Base-by-base conservation (phyloP, 768 basidiomycete genomes). In the Xerocomellus dryophilus region DNA sequence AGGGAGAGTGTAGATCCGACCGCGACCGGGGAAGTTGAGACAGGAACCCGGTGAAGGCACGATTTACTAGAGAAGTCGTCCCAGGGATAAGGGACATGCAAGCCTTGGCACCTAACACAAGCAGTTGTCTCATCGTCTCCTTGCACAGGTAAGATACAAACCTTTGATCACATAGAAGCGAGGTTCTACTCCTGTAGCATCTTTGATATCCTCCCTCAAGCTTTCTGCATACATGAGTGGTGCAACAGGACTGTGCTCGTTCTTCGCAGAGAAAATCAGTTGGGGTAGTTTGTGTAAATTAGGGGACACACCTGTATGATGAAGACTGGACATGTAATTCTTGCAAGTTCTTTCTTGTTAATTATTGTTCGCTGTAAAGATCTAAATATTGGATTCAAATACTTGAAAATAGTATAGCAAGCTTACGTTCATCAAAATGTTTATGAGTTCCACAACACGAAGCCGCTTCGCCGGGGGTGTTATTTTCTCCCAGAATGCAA, bases 131-230 rank as follows among this genome's bases (percentile, higher is more conserved):
- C 31, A 23, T 50, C 44, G 25, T 32, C 15, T 43, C 32, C 11
- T 49, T 32, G 23, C 18, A 50, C 41, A 35, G 11, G 41, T 7
- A 15, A 7, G 29, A 44, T 27, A 45, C 67, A 8, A 36, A 86
- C 88, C 85, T 78, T 81, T 85, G 39, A 90, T 78, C 21, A 77
- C 73, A 56, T 81, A 86, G 2, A 88, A 57, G 7, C 78, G 66
- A 40, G 81, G 76, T 45, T 81, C 82, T 7, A 69, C 70, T 36
- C 74, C 73, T 15, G 66, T 57, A 3, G 76, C 80, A 46, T 81
- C 79, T 9, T 70, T 72, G 25, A 88, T 72, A 23, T 79, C 70
- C 4, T 78, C 68, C 40, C 73, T 72, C 17, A 88, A 68, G 35
- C 71, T 66, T 57, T 89, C 81, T 7, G 86, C 86, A 52, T 82